Evolutionary conservation across 2,329 filamentous ascomycete species (phyloP), one percentile per base, ranked within the genome.

Genomic region (Kalmusia sp.): DNA sequence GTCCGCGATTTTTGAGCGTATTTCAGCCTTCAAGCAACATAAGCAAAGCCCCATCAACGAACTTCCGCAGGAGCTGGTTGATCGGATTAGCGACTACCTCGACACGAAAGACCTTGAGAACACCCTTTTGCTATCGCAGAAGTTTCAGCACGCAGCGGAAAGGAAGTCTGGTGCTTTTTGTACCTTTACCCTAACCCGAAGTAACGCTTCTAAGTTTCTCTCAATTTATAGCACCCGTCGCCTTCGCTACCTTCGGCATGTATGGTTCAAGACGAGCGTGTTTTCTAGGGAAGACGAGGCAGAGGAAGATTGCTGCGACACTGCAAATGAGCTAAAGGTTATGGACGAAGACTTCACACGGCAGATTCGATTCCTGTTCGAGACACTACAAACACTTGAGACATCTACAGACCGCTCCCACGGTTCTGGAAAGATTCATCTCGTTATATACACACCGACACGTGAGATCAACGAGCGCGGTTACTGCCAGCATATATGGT

Each of bases 11-110:
- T n/a, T n/a, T n/a, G n/a, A n/a, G n/a, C n/a, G n/a, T n/a, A n/a
- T n/a, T n/a, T n/a, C n/a, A n/a, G n/a, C n/a, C n/a, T n/a, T n/a
- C n/a, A n/a, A n/a, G n/a, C n/a, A n/a, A n/a, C n/a, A n/a, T n/a
- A n/a, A n/a, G n/a, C n/a, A n/a, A n/a, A n/a, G n/a, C n/a, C n/a
- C 15, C 38, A 48, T 48, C 17, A 17, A 35, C 21, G n/a, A 35
- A 6, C 31, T 48, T 37, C 44, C 44, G 35, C 44, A 47, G 21
- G 44, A 47, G 44, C 44, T 47, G 14, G 44, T 47, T 8, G 44
- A 47, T 22, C 31, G 44, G 5, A 37, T 47, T 33, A 35, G 44
- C 44, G 25, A 30, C 12, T 37, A 35, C 44, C 44, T 47, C 8
- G 19, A 9, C 14, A n/a, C 4, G 3, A 5, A n/a, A 25, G 31